A percentile compares a stretch with the other conserved stretches of the same genome.
phyloP scores from a whole-genome alignment of 768 basidiomycete species.

The Leccinum obscurum region DNA sequence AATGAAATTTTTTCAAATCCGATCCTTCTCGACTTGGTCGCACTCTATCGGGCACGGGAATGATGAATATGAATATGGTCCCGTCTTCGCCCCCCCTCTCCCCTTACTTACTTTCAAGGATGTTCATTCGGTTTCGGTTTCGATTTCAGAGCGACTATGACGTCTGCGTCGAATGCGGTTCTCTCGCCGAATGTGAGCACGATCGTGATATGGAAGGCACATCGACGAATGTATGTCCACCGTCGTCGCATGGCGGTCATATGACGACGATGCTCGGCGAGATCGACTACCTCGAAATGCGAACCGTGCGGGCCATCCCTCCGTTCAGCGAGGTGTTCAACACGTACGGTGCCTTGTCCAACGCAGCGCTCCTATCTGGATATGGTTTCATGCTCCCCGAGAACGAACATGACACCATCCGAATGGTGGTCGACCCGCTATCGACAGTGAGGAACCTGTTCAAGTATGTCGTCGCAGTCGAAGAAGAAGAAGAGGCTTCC shows the following conservation, averaged over 20 bases:
- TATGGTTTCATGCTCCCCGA: slow-evolving; percentile 78
- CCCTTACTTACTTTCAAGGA: slow-evolving; percentile 8
- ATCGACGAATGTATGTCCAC: slow-evolving; percentile 6
- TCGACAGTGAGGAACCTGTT: slow-evolving; percentile 16
- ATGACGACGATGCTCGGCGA: slow-evolving; percentile 9
- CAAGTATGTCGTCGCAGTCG: slow-evolving; percentile 13
- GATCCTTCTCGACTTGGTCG: slow-evolving; percentile 17
- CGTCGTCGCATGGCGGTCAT: slow-evolving; percentile 16
- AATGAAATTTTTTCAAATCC: slow-evolving; percentile 5
- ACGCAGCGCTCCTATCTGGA: slow-evolving; percentile 62
- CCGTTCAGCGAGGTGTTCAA: slow-evolving; percentile 67
- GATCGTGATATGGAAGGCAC: slow-evolving; percentile 38
- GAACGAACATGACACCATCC: slow-evolving; percentile 65
- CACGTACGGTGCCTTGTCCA: slow-evolving; percentile 69
- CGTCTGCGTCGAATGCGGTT: slow-evolving; percentile 74
- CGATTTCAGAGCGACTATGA: slow-evolving; percentile 61
- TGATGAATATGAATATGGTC: slow-evolving; percentile 1
- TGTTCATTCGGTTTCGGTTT: slow-evolving; percentile 5
- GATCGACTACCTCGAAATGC: slow-evolving; percentile 64
- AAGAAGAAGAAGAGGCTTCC: slow-evolving; percentile 3
- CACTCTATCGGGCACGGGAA: slow-evolving; percentile 20
- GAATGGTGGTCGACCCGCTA: slow-evolving; percentile 28
- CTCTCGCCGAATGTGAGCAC: slow-evolving; percentile 66
- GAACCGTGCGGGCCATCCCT: slow-evolving; percentile 51
- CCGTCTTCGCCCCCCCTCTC: not conserved